Evolutionary conservation across 2,329 filamentous ascomycete genomes (phyloP), one percentile per base, ranked within the genome.

Genomic region (Aspergillaceae sp.): DNA sequence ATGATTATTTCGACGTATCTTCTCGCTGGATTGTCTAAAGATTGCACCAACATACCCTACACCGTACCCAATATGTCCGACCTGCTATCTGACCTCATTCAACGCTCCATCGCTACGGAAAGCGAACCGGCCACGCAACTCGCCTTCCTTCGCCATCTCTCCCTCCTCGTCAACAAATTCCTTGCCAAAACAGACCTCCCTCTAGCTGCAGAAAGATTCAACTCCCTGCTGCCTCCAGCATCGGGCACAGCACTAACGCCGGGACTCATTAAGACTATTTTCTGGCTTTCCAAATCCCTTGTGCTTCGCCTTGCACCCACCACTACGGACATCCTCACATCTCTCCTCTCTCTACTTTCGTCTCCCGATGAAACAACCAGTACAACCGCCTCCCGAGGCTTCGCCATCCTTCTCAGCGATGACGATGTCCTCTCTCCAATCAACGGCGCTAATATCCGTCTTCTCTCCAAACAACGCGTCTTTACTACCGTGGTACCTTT

Each of bases 381-480:
- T 42, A 66, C 64, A 36, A 69, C 66, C 8, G 71, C 78, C 33
- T 77, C 80, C 1, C 73, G 74, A 41, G 74, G 77, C 28, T 84
- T 85, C 55, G 64, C 73, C 9, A 75, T 76, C 6, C 71, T 85
- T 3, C 71, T 84, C 4, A 70, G 77, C 28, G 73, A 78, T 2
- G 79, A 83, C 52, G 78, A 82, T 50, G 67, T 84, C 26, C 65
- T 85, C 33, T 79, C 72, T 8, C 74, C 77, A 49, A 65, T 73
- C 34, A 84, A 84, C 54, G 75, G 79, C 50, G 82, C 80, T 49
- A 72, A 74, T 11, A 75, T 84, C 34, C 77, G 80, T 3, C 70
- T 80, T 3, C 69, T 85, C 2, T 75, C 78, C 52, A 82, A 80
- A 56, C 82, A 85, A 56, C 79, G 78, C 50, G 72, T 77, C 36